Evolutionary conservation across 1,284 basidiomycete genomes (phyloP).

Genomic region (Irpex lacteus): DNA sequence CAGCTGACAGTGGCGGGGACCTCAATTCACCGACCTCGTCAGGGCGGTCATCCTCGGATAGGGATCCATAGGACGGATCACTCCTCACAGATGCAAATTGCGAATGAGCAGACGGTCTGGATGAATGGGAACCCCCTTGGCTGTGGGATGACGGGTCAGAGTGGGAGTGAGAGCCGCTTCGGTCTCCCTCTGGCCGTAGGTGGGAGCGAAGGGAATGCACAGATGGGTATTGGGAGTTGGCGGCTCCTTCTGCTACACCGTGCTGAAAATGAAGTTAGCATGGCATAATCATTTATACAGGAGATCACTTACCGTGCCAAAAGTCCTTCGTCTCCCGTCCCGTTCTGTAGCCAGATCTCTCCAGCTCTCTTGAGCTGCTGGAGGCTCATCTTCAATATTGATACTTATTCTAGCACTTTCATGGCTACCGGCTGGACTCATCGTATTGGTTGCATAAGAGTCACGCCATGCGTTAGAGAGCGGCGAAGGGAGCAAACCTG

Average conservation of each 20-base stretch:
- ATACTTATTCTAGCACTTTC: slow-evolving; percentile 38
- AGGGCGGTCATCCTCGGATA: slow-evolving; percentile 38
- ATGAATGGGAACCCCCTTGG: slow-evolving; percentile 44
- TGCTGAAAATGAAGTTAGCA: slow-evolving; percentile 25
- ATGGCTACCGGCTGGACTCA: slow-evolving; percentile 17
- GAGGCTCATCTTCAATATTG: slow-evolving; percentile 65
- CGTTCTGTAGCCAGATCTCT: slow-evolving; percentile 42
- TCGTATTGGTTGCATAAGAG: slow-evolving; percentile 25
- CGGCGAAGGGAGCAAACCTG: slow-evolving; percentile 42
- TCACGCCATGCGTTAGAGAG: slow-evolving; percentile 42
- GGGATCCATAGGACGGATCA: slow-evolving; percentile 42
- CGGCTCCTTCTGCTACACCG: slow-evolving; percentile 40
- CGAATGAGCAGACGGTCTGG: slow-evolving; percentile 45
- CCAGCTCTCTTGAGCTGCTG: slow-evolving; percentile 55
- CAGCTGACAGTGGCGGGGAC: slow-evolving; percentile 33
- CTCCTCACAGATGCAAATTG: slow-evolving; percentile 35
- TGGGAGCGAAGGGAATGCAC: slow-evolving; percentile 59
- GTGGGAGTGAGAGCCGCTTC: slow-evolving; percentile 45
- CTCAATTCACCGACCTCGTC: slow-evolving; percentile 22
- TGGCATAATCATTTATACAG: slow-evolving; percentile 2
- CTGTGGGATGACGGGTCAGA: slow-evolving; percentile 46
- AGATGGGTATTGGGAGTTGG: slow-evolving; percentile 56
- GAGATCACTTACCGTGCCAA: slow-evolving; percentile 49
- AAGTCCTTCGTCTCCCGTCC: slow-evolving; percentile 48
- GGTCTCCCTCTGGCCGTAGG: slow-evolving; percentile 41